Base-by-base conservation (phyloP, 345 rosid genomes). In the Sisymbrium irio region DNA sequence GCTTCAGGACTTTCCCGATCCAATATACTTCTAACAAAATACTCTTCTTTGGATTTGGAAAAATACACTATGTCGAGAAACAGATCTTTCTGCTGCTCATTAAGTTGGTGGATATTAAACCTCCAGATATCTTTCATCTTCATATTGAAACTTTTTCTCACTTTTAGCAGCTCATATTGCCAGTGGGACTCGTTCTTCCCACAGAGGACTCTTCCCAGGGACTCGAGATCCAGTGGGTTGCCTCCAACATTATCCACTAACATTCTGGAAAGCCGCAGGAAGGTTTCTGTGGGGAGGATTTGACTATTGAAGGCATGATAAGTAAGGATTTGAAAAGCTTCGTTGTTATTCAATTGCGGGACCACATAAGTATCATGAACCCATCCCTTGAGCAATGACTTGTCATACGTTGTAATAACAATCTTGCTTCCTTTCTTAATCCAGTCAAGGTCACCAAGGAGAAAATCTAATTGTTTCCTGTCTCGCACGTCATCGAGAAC, bases 41-140 rank as follows among this genome's bases (percentile, higher is more conserved):
- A 15, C 15, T 6, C 33, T 2, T 39, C 15, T 6, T 18, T 17
- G 1, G 76, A 63, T 9, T 19, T 72, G 5, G 73, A 77, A 39
- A 79, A 79, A 18, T 62, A 73, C 9, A 76, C 81, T 15, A 82
- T 62, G 42, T 80, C 83, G 4, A 77, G 69, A 74, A 82, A 82
- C 1, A 74, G 50, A 56, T 56, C 22, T 56, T 15, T 56, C 13
- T 56, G 61, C 14, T 20, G 18, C 13, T 56, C 20, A 0, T 9
- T 56, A 5, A 56, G 61, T 32, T 32, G 14, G 5, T 19, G 28
- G 10, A 11, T 49, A 19, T 11, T 19, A 14, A 46, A 46, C 8
- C 5, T 46, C 51, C 51, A 46, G 1, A 46, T 1, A 7, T 54
- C 37, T 54, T 6, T 15, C 18, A 54, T 54, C 19, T 2, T 54